Evolutionary conservation across 768 basidiomycete species (phyloP).

Genomic region (Tricholoma matsutake): DNA sequence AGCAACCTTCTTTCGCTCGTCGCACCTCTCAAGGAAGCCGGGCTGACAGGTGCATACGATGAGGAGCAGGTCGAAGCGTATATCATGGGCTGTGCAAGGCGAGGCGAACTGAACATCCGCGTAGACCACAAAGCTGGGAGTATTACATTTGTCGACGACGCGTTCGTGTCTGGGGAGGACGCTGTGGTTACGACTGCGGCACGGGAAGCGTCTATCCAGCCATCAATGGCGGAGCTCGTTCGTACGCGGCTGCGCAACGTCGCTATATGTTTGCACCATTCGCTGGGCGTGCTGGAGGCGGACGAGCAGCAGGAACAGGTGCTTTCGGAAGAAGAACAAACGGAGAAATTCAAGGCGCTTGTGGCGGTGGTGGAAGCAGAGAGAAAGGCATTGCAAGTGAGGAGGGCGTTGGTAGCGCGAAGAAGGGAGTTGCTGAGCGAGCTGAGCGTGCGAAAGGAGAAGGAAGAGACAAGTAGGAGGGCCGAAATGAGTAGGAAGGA

Average conservation of each 20-base stretch:
- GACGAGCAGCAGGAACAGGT: slow-evolving; percentile 41
- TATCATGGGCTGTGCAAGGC: slow-evolving; percentile 86
- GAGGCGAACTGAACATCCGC: slow-evolving; percentile 81
- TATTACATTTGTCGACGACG: slow-evolving; percentile 81
- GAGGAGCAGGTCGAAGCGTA: slow-evolving; percentile 86
- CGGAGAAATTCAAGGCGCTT: slow-evolving; percentile 55
- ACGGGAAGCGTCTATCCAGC: slow-evolving; percentile 54
- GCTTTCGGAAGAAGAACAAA: slow-evolving; percentile 52
- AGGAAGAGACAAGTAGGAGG: slow-evolving; percentile 78
- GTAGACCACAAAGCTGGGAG: slow-evolving; percentile 87
- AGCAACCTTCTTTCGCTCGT: slow-evolving; percentile 75
- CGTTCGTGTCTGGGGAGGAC: slow-evolving; percentile 50
- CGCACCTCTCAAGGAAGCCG: slow-evolving; percentile 62
- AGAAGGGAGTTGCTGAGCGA: slow-evolving; percentile 83
- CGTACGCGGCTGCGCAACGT: slow-evolving; percentile 76
- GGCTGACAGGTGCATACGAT: slow-evolving; percentile 54
- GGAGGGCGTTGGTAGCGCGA: slow-evolving; percentile 81
- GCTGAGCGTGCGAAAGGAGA: slow-evolving; percentile 80
- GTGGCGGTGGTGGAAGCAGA: slow-evolving; percentile 68
- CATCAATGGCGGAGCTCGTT: slow-evolving; percentile 67
- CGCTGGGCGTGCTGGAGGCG: slow-evolving; percentile 52
- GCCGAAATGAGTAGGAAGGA: slow-evolving; percentile 65
- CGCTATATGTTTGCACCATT: slow-evolving; percentile 68
- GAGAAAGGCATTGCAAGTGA: slow-evolving; percentile 70
- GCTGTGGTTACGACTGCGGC: slow-evolving; percentile 30